phyloP scores from a whole-genome alignment of 306 rosid species.

The Lithocarpus polystachyus region DNA sequence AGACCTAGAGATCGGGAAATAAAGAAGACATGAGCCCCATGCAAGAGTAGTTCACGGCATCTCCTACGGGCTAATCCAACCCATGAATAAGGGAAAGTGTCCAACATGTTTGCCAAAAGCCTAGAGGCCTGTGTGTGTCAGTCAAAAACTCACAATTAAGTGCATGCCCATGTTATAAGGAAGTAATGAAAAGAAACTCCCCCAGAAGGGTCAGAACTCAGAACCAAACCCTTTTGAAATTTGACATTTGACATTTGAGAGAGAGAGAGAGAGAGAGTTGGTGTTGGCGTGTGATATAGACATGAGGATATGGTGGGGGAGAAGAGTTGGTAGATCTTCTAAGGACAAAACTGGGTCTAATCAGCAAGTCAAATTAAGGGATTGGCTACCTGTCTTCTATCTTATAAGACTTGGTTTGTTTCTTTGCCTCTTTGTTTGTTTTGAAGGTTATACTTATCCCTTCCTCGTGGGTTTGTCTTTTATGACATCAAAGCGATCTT shows the following conservation, averaged over 20 bases:
- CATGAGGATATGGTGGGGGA: neutral
- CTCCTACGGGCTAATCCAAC: neutral
- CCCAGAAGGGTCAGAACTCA: neutral
- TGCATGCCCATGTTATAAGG: too few relatives aligned
- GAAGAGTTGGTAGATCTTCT: constrained; percentile 30
- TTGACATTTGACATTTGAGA: neutral
- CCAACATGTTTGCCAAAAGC: neutral
- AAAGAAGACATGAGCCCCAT: neutral
- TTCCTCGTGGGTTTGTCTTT: constrained; percentile 54
- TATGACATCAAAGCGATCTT: constrained; percentile 22
- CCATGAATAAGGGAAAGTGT: neutral
- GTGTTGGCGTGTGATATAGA: constrained; percentile 2
- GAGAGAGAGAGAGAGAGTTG: neutral
- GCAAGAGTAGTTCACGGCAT: constrained; percentile 1
- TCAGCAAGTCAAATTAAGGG: constrained; percentile 28
- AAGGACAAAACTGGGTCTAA: constrained; percentile 23
- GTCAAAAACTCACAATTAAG: neutral
- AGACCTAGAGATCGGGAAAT: neutral
- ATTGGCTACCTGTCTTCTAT: neutral
- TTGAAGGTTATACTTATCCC: neutral
- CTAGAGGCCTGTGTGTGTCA: neutral
- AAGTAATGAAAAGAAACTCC: neutral
- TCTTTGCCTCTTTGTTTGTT: constrained; percentile 20
- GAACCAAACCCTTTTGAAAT: neutral
- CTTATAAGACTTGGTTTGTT: neutral